Evolutionary conservation across 306 rosid genomes (phyloP), one percentile per base, ranked within the genome.

Genomic region (Cucurbita argyrosperma): DNA sequence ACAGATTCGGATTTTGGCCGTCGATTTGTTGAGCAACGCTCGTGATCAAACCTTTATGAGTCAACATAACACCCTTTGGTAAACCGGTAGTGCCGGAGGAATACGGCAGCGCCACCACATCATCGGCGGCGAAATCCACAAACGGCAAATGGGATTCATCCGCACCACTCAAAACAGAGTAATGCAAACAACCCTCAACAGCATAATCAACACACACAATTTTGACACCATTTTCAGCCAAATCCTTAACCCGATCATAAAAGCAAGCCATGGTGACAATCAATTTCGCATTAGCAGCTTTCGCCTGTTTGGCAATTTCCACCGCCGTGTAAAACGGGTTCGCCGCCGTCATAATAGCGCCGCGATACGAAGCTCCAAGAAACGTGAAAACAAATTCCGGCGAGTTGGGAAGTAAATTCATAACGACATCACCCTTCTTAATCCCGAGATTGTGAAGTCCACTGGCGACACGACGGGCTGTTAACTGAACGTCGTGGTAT

Each of bases 11-110:
- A 23, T 92, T 92, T 26, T 88, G 88, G 7, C 97, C 96, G 49
- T 92, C 98, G 7, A 92, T 94, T 30, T 88, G 98, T 7, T 92
- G 96, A 0, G 84, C 86, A 6, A 90, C 89, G 60, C 96, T 87
- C 0, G 88, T 90, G 12, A 92, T 90, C 2, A 90, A 46, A 1
- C 98, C 91, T 54, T 84, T 92, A 81, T 90, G 98, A 1, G 92
- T 90, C 11, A 92, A 21, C 98, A 92, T 90, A 51, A 92, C 98
- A 1, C 96, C 96, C 39, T 90, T 92, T 5, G 98, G 92, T 3
- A 92, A 57, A 0, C 98, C 96, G 0, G 91, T 92, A 2, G 96
- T 92, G 5, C 96, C 92, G 0, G 96, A 92, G 4, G 92, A 92
- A 26, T 92, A 92, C 0, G 96, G 98, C n/a, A 92, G 53, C 2